These are phyloP conservation scores for Ceratocystis cacaofunesta DNA, from an alignment of 2,329 filamentous ascomycete species.

Conservation along the genomic window DNA sequence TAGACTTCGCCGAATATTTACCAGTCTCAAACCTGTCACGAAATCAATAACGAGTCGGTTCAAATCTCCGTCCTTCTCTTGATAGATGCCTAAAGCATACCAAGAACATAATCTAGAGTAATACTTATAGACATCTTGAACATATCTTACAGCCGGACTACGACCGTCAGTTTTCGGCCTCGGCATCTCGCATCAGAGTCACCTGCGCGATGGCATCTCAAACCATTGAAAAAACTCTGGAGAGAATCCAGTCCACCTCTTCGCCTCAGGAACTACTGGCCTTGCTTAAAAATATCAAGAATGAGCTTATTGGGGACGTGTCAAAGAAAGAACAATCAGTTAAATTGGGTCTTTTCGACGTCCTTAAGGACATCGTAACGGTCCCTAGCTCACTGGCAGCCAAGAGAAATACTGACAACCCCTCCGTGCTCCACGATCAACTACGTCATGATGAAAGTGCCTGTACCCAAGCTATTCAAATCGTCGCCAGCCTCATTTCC, in stretches of 20 bases:
- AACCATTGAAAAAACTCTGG: constrained; percentile 38
- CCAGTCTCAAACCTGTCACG: not conserved
- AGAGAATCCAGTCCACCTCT: constrained; percentile 41
- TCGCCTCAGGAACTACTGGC: constrained; percentile 37
- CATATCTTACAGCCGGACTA: not conserved
- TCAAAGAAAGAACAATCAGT: constrained; percentile 75
- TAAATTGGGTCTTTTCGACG: constrained; percentile 50
- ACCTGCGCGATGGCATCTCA: constrained; percentile 36
- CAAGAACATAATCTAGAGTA: too few relatives aligned
- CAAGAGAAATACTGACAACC: not conserved
- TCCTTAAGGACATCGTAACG: constrained; percentile 23
- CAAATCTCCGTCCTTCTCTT: not conserved
- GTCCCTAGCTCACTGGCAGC: not conserved
- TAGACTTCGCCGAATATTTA: not conserved
- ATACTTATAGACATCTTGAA: too few relatives aligned
- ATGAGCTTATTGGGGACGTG: constrained; percentile 75
- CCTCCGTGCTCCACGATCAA: not conserved
- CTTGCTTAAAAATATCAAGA: constrained; percentile 63
- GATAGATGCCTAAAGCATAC: too few relatives aligned
- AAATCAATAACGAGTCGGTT: not conserved
- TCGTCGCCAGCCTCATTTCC: constrained; percentile 44
- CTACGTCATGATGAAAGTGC: constrained; percentile 5
- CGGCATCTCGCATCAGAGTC: not conserved
- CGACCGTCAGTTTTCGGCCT: not conserved
- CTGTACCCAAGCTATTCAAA: constrained; percentile 60